These are phyloP conservation scores for Fusarium fujikuroi DNA, from an alignment of 2,329 filamentous ascomycete genomes.

Conservation along the genomic window DNA sequence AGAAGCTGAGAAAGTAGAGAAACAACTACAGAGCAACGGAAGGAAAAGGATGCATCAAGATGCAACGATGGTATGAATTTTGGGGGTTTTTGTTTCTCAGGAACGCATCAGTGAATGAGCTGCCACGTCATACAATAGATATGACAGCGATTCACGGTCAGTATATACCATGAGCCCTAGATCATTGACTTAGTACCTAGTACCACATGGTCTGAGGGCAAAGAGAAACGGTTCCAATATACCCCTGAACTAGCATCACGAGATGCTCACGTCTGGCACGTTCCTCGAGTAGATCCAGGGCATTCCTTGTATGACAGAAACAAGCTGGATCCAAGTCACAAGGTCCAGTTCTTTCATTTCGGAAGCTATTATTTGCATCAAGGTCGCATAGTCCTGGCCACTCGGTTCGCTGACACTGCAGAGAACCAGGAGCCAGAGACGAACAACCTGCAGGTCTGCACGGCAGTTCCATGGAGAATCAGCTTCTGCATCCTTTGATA, in stretches of 20 bases:
- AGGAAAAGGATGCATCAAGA: no score
- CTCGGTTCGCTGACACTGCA: not conserved
- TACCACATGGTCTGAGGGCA: no score
- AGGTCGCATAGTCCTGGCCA: not conserved
- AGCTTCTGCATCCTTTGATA: not conserved
- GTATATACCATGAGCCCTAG: no score
- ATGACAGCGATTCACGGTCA: no score
- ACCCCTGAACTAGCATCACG: not conserved
- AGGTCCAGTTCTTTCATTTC: not conserved
- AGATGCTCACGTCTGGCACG: not conserved
- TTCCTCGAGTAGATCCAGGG: not conserved
- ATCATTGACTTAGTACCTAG: no score
- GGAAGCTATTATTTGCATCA: not conserved
- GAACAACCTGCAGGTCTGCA: not conserved
- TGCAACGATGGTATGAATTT: not conserved
- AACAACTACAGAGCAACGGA: not conserved
- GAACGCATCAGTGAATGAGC: no score
- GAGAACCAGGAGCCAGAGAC: constrained; percentile 13
- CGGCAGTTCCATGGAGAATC: not conserved
- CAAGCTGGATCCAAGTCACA: not conserved
- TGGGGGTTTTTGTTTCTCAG: not conserved
- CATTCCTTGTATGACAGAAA: not conserved
- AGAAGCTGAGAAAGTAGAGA: not conserved
- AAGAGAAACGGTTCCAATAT: no score
- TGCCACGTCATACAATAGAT: no score